Evolutionary conservation across 768 basidiomycete species (phyloP).

Genomic region (Rhodotorula paludigena): DNA sequence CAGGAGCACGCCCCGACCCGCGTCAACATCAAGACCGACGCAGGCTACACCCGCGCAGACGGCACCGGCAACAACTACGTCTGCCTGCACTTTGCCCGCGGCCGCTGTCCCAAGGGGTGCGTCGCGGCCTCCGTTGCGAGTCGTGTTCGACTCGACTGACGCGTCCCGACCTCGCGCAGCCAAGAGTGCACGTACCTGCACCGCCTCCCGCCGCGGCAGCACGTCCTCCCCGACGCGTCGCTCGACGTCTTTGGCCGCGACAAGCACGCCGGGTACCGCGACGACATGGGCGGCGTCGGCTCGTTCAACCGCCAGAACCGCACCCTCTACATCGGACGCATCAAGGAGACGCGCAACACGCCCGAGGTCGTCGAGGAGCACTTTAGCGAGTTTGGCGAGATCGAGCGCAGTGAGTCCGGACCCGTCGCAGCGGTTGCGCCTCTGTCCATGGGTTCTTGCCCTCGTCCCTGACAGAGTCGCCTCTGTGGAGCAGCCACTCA

Average conservation of each 20-base stretch:
- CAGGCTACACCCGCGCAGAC: constrained; percentile 90
- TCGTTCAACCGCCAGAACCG: constrained; percentile 90
- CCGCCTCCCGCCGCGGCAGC: constrained; percentile 60
- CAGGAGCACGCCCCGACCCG: constrained; percentile 92
- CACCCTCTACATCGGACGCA: constrained; percentile 88
- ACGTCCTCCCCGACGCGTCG: constrained; percentile 73
- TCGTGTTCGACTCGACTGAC: too few relatives aligned
- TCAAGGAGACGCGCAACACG: constrained; percentile 55
- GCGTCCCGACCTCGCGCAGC: constrained; percentile 34
- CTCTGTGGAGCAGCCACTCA: neutral
- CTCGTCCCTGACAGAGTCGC: neutral
- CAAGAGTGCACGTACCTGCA: constrained; percentile 92
- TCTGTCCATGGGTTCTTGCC: neutral
- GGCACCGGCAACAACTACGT: constrained; percentile 85
- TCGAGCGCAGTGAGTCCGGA: constrained; percentile 79
- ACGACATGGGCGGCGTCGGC: constrained; percentile 99
- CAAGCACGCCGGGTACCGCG: constrained; percentile 94
- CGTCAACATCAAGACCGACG: constrained; percentile 79
- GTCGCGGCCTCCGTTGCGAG: constrained; percentile 17
- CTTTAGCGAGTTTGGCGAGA: constrained; percentile 92
- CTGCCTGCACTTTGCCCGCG: constrained; percentile 91
- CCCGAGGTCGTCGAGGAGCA: constrained; percentile 79
- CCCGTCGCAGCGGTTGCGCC: constrained; percentile 43
- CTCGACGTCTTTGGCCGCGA: constrained; percentile 96
- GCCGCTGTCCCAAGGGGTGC: constrained; percentile 89